Conservation (phyloP, 768 basidiomycete species). For the Lactarius deliciosus region DNA sequence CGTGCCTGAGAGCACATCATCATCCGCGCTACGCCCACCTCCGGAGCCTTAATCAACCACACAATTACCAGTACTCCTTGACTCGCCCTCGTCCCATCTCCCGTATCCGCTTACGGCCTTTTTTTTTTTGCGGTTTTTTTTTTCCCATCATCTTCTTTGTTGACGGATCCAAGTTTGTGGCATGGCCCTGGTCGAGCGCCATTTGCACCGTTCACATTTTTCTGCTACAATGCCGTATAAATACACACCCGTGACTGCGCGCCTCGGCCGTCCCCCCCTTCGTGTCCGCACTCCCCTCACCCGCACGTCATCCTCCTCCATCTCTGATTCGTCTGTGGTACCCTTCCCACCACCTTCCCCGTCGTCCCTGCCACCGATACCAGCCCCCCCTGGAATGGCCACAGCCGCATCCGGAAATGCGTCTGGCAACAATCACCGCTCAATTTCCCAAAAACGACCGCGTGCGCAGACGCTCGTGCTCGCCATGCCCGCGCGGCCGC, state of each 20-base stretch:
- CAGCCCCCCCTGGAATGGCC: slow-evolving; percentile 16
- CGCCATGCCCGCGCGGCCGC: slow-evolving; percentile 13
- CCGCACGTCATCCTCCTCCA: neutral
- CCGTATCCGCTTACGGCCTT: neutral
- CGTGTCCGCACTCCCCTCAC: slow-evolving; percentile 13
- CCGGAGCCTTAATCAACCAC: slow-evolving; percentile 14
- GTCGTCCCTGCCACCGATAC: neutral
- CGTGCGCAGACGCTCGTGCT: slow-evolving; percentile 27
- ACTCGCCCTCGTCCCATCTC: slow-evolving; percentile 1
- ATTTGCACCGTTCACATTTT: slow-evolving; percentile 19
- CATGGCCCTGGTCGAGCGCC: slow-evolving; percentile 30
- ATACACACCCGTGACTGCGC: slow-evolving; percentile 28
- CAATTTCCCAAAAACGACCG: slow-evolving; percentile 24
- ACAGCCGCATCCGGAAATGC: slow-evolving; percentile 9
- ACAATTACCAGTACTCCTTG: neutral
- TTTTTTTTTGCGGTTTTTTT: neutral
- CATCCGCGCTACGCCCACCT: slow-evolving; percentile 21
- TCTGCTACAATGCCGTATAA: slow-evolving; percentile 26
- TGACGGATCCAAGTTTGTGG: slow-evolving; percentile 15
- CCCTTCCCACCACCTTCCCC: neutral
- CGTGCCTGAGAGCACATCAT: slow-evolving; percentile 19
- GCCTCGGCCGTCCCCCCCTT: slow-evolving; percentile 8
- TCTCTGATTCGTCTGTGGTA: slow-evolving; percentile 2
- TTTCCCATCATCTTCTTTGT: slow-evolving; percentile 8
- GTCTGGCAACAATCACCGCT: neutral